Evolutionary conservation across 75 land plant genomes (phyloP), one percentile per base, ranked within the genome.

Genomic region (Selaginella moellendorffii): DNA sequence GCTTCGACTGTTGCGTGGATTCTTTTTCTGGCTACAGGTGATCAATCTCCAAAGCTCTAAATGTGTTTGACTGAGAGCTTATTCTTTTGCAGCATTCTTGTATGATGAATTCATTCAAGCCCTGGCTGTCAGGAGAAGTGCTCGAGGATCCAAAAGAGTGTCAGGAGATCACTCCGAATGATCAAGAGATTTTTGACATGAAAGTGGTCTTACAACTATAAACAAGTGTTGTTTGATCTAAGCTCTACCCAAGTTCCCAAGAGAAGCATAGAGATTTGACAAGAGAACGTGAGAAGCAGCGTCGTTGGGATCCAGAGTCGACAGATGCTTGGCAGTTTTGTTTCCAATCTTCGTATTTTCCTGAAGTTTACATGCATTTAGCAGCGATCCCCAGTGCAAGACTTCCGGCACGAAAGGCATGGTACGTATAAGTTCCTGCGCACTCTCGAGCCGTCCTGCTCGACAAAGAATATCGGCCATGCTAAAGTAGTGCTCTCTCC

Each of bases 11-110:
- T 60, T 72, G 12, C 74, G 74, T 17, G 31, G 63, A n/a, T 72
- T 72, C 54, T 72, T 72, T 69, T 72, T 72, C 59, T 72, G 74
- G 74, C 62, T 72, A 2, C 69, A 72, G 74, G 74, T 72, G 28
- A 21, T 27, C 1, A 1, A 10, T 65, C 25, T 36, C 1, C 28
- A 14, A 20, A 29, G 17, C 21, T 65, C 18, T 18, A 24, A 0
- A 19, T 65, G 14, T 14, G 2, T 26, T 22, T 1, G 9, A 51
- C n/a, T 9, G n/a, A 52, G 63, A 29, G 54, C 12, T 25, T 17
- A 12, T 24, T 65, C 10, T 25, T 65, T 2, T 72, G 74, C 70
- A 72, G 74, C 70, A 72, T 72, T 67, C 74, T 14, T 67, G 74
- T 28, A 67, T 67, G 74, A 56, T 54, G 19, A 70, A 68, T 56